phyloP scores from a whole-genome alignment of 495 filamentous ascomycete genomes.

The Ramalina peruviana region DNA sequence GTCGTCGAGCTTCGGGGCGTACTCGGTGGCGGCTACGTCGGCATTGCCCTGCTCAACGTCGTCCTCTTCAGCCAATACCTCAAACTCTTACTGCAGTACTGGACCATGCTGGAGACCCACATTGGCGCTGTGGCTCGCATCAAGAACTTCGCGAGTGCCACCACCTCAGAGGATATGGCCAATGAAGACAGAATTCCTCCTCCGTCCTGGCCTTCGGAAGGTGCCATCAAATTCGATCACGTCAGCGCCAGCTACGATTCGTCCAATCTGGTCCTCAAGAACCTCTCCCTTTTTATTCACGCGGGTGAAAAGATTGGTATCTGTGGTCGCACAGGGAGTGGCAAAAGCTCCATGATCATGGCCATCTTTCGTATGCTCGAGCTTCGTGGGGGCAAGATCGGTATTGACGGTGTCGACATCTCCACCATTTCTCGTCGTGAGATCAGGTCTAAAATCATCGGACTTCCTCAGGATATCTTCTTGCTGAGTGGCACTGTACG shows the following conservation, averaged over 20 bases:
- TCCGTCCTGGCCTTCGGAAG: conserved; percentile 34
- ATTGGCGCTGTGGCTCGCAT: conserved; percentile 47
- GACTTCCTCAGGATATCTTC: conserved; percentile 45
- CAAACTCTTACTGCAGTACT: conserved; percentile 37
- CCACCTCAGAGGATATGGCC: conserved; percentile 33
- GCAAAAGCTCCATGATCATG: conserved; percentile 35
- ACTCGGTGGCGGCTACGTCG: conserved; percentile 35
- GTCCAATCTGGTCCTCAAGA: conserved; percentile 26
- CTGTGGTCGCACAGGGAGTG: conserved; percentile 22
- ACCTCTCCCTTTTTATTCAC: conserved; percentile 35
- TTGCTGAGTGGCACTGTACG: conserved; percentile 32
- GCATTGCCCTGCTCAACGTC: conserved; percentile 44
- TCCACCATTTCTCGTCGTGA: conserved; percentile 32
- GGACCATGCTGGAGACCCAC: conserved; percentile 43
- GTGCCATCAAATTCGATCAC: conserved; percentile 35
- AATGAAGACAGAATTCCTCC: conserved; percentile 27
- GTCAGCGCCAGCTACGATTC: conserved; percentile 29
- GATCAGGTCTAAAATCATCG: conserved; percentile 34
- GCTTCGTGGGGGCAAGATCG: conserved; percentile 26
- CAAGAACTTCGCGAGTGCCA: conserved; percentile 36
- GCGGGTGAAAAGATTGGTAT: conserved; percentile 47
- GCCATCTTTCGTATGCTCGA: conserved; percentile 42
- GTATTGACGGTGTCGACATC: conserved; percentile 35
- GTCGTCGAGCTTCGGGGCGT: conserved; percentile 30
- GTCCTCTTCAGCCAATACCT: conserved; percentile 40